Evolutionary conservation across 768 basidiomycete species (phyloP).

Genomic region (Mycena epipterygia): DNA sequence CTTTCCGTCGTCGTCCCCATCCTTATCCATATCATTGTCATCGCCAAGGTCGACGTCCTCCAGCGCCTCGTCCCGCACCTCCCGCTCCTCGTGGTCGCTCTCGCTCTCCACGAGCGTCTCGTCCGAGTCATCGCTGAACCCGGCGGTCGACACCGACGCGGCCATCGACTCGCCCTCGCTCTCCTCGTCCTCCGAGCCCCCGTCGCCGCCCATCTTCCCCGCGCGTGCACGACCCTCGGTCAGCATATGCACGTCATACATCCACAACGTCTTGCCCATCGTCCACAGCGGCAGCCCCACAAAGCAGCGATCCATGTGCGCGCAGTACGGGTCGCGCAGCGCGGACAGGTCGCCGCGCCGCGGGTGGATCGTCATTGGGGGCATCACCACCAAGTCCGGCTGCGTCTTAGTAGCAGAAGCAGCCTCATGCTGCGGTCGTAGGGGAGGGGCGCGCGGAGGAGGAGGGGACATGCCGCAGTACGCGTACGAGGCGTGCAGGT

Average conservation of each 20-base stretch:
- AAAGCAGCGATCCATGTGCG: constrained; percentile 72
- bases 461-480: constrained; percentile 44
- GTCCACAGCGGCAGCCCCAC: constrained; percentile 73
- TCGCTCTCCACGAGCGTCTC: constrained; percentile 69
- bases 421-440: constrained; percentile 35
- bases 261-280: constrained; percentile 75
- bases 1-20: background rate
- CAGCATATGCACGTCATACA: constrained; percentile 66
- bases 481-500: constrained; percentile 40
- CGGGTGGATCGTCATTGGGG: constrained; percentile 65
- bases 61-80: constrained; percentile 39
- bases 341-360: constrained; percentile 73
- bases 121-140: constrained; percentile 66
- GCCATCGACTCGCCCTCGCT: constrained; percentile 52
- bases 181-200: constrained; percentile 45
- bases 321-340: constrained; percentile 69
- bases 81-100: constrained; percentile 50
- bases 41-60: constrained; percentile 27
- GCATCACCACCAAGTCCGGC: constrained; percentile 32
- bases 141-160: constrained; percentile 44
- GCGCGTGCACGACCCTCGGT: constrained; percentile 15
- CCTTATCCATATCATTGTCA: constrained; percentile 19
- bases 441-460: constrained; percentile 38
- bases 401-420: constrained; percentile 41
- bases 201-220: constrained; percentile 2